Evolutionary conservation across 257 asterid species (phyloP).

Genomic region (Solanum virginianum): DNA sequence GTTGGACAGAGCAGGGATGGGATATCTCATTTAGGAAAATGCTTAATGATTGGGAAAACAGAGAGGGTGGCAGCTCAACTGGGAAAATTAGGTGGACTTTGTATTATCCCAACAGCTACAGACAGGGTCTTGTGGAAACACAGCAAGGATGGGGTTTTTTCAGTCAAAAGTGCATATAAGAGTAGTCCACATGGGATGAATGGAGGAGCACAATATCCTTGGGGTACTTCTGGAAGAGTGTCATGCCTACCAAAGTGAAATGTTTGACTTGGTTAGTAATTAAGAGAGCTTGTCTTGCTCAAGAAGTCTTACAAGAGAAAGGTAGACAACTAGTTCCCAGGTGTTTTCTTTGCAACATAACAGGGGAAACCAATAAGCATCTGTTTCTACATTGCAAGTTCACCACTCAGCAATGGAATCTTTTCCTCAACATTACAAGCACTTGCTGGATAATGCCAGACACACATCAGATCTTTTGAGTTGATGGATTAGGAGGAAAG

Average conservation of each 20-base stretch:
- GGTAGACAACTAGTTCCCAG: neutral
- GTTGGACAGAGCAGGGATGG: neutral
- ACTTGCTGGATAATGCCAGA: neutral
- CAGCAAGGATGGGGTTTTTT: neutral
- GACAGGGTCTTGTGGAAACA: neutral
- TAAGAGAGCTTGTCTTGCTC: neutral
- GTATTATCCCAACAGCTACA: neutral
- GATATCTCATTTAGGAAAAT: neutral
- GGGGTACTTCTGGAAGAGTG: neutral
- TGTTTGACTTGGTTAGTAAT: neutral
- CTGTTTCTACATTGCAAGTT: neutral
- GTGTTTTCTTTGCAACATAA: neutral
- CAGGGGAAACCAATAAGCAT: neutral
- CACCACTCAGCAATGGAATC: neutral
- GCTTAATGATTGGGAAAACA: neutral
- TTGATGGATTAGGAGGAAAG: neutral
- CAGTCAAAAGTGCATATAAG: neutral
- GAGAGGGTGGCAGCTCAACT: neutral
- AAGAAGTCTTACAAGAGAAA: neutral
- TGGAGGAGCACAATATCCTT: neutral
- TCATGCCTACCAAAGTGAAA: neutral
- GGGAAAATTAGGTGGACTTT: neutral
- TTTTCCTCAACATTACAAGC: neutral
- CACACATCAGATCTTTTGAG: neutral
- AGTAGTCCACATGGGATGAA: neutral